A percentile compares a stretch with the other conserved stretches of the same genome.
Evolutionary conservation across 148 eudicot genomes (phyloP).

Genomic region (Amaranthus hypochondriacus): DNA sequence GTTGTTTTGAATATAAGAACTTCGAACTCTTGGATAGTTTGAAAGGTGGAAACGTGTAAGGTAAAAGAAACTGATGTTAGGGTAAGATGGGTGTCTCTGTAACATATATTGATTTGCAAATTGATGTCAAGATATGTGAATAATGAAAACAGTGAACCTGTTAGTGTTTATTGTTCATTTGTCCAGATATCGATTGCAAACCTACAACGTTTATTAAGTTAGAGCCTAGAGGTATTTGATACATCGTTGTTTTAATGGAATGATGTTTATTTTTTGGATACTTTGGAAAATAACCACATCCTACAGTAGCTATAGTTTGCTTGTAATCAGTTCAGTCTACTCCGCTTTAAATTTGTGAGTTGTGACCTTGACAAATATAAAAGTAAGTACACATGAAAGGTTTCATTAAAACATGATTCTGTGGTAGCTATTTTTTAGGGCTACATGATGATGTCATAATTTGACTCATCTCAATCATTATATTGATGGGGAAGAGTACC

Average conservation of each 20-base stretch:
- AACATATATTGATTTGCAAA: neutral
- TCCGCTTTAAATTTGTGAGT: neutral
- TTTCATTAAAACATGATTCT: too few species aligned
- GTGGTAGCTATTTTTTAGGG: neutral
- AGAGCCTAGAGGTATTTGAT: too few species aligned
- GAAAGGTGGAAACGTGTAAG: neutral
- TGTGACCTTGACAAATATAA: neutral
- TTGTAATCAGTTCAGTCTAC: neutral
- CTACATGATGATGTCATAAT: neutral
- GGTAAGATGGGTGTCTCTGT: neutral
- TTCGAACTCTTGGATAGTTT: neutral
- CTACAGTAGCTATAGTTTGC: neutral
- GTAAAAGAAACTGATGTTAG: neutral
- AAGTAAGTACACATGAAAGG: neutral
- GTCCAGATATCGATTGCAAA: too few species aligned
- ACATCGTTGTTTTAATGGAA: neutral
- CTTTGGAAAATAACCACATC: neutral
- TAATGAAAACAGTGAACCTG: too few species aligned
- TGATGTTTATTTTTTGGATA: neutral
- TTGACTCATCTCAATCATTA: neutral
- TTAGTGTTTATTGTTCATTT: too few species aligned
- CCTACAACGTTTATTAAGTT: too few species aligned
- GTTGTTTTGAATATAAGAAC: neutral
- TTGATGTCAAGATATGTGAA: too few species aligned
- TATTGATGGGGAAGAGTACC: neutral